A percentile compares a stretch with the other conserved stretches of the same genome.
phyloP scores from a whole-genome alignment of 805 yeast genomes.

The Candida adriatica region DNA sequence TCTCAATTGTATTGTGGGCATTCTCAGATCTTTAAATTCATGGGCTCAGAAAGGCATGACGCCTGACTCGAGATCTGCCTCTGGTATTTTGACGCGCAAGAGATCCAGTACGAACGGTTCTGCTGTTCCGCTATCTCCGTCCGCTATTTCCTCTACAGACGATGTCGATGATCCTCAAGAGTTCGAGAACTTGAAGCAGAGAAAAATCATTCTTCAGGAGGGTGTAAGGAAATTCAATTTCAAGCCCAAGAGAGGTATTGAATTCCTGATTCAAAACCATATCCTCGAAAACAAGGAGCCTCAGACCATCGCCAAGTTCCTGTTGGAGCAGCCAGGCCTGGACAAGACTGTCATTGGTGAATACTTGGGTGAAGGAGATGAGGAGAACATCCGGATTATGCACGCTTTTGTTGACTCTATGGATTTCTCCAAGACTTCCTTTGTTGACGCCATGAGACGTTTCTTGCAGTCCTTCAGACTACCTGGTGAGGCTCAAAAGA shows the following conservation, averaged over 20 bases:
- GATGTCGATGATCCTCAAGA: conserved; percentile 71
- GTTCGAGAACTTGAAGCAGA: conserved; percentile 76
- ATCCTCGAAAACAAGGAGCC: conserved; percentile 62
- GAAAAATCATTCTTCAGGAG: conserved; percentile 75
- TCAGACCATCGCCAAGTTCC: conserved; percentile 62
- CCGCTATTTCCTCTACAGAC: conserved; percentile 12
- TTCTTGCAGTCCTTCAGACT: conserved; percentile 85
- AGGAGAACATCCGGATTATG: conserved; percentile 73
- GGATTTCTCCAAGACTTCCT: conserved; percentile 62
- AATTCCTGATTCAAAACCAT: conserved; percentile 49
- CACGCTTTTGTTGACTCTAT: conserved; percentile 87
- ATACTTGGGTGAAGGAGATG: conserved; percentile 84
- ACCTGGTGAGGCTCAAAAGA: conserved; percentile 98
- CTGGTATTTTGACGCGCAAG: conserved; percentile 16
- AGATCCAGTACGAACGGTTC: conserved; percentile 25
- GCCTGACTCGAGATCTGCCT: conserved; percentile 20
- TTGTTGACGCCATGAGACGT: conserved; percentile 79
- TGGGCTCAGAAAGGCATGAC: conserved; percentile 74
- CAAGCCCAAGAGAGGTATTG: conserved; percentile 78
- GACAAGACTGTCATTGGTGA: conserved; percentile 87
- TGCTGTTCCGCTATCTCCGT: conserved; percentile 2
- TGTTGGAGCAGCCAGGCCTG: conserved; percentile 66
- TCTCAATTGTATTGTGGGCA: conserved; percentile 71
- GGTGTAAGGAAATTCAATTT: conserved; percentile 75
- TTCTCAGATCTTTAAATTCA: conserved; percentile 69